These are phyloP conservation scores for Aspergillus amoenus DNA, from an alignment of 2,329 filamentous ascomycete species.

Conservation along the genomic window DNA sequence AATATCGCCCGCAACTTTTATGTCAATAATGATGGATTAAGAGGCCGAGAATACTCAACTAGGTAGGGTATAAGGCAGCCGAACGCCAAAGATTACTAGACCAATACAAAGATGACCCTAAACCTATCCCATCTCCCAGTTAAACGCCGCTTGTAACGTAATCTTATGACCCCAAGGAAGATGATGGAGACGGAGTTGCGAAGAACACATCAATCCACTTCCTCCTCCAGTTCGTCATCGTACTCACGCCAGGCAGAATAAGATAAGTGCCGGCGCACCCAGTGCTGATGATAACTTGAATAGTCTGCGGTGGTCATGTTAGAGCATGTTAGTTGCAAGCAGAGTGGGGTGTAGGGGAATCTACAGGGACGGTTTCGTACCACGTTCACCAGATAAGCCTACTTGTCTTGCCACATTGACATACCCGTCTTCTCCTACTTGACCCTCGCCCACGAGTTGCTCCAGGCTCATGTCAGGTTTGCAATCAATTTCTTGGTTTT, in stretches of 20 bases:
- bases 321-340: background rate
- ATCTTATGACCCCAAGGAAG: background rate
- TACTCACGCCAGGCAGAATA: conserved; percentile 19
- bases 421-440: conserved; percentile 41
- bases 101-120: background rate
- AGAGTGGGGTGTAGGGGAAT: conserved; percentile 8
- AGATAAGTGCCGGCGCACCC: conserved; percentile 30
- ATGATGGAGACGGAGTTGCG: background rate
- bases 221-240: background rate
- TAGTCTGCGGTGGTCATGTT: conserved; percentile 27
- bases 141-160: background rate
- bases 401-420: conserved; percentile 46
- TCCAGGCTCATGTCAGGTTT: conserved; percentile 26
- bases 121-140: background rate
- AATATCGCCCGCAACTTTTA: background rate
- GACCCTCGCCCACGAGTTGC: conserved; percentile 29
- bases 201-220: background rate
- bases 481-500: conserved; percentile 27
- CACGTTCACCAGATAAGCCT: conserved; percentile 39
- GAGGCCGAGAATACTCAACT: background rate
- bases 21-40: background rate
- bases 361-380: conserved; percentile 32
- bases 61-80: conserved; percentile 6
- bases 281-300: conserved; percentile 43
- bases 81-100: background rate